Conservation (phyloP, 2,329 filamentous ascomycete species). For the Tolypocladium sp. region DNA sequence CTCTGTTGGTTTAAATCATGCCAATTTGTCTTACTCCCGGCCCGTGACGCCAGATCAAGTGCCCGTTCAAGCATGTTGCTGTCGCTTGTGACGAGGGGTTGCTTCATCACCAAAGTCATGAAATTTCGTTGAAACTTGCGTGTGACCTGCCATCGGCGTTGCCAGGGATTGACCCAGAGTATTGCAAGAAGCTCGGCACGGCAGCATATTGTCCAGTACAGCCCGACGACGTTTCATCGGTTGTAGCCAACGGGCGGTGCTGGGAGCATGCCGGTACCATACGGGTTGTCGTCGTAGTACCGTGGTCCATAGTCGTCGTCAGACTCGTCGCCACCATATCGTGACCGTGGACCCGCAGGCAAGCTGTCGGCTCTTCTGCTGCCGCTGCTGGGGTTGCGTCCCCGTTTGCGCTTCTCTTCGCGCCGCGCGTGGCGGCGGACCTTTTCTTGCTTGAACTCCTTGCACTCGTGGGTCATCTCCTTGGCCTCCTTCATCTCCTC, state of each 20-base stretch:
- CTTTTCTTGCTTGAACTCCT: constrained; percentile 40
- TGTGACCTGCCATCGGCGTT: neutral
- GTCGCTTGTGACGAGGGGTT: neutral
- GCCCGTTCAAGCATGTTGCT: neutral
- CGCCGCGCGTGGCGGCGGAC: constrained; percentile 39
- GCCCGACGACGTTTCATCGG: neutral
- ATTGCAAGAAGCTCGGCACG: neutral
- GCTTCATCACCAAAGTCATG: neutral
- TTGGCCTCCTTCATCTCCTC: constrained; percentile 47
- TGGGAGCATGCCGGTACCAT: constrained; percentile 29
- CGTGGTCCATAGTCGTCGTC: constrained; percentile 31
- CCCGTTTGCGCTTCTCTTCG: constrained; percentile 23
- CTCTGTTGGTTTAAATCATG: neutral
- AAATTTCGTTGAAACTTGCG: neutral
- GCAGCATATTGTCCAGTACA: neutral
- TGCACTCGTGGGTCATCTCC: constrained; percentile 38
- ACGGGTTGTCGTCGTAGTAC: constrained; percentile 39
- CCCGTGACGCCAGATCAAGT: neutral
- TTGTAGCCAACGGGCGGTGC: constrained; percentile 17
- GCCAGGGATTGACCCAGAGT: neutral
- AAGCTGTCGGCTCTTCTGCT: constrained; percentile 35
- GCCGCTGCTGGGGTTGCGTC: constrained; percentile 20
- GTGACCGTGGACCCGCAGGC: constrained; percentile 30
- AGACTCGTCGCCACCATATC: constrained; percentile 25
- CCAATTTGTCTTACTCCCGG: neutral